A percentile compares a stretch with the other conserved stretches of the same genome.
Conservation (phyloP, 164 flowering plant species). For the Chimonanthus praecox region DNA sequence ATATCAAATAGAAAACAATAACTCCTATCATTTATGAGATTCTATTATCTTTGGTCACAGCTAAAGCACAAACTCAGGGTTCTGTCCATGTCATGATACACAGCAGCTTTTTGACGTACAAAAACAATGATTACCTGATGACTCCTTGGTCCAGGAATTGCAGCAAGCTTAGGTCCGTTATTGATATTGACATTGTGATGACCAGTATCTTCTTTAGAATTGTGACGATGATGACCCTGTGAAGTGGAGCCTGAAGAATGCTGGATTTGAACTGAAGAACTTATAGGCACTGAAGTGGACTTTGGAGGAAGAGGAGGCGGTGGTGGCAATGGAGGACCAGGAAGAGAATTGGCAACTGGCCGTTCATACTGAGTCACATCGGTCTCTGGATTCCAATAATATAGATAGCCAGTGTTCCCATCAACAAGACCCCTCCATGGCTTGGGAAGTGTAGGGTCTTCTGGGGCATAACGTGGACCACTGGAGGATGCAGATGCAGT, state of each 20-base stretch:
- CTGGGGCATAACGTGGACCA: constrained; percentile 76
- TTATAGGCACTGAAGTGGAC: constrained; percentile 29
- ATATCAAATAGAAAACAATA: too few relatives aligned
- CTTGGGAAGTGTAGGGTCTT: constrained; percentile 85
- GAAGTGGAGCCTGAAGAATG: constrained; percentile 22
- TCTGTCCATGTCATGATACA: too few relatives aligned
- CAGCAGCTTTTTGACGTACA: too few relatives aligned
- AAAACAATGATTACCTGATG: neutral
- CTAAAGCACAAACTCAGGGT: too few relatives aligned
- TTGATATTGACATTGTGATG: constrained; percentile 31
- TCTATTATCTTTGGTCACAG: too few relatives aligned
- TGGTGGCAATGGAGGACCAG: constrained; percentile 1
- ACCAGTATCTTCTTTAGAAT: constrained; percentile 28
- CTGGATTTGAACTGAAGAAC: constrained; percentile 54
- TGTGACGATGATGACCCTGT: constrained; percentile 24
- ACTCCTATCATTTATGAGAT: too few relatives aligned
- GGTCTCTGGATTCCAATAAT: constrained; percentile 94
- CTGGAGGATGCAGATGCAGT: constrained; percentile 35
- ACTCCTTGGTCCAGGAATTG: constrained; percentile 4
- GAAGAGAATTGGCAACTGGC: constrained; percentile 33
- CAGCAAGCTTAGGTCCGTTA: constrained; percentile 29
- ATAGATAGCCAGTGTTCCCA: constrained; percentile 79
- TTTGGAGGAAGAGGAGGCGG: constrained; percentile 24
- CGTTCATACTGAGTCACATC: constrained; percentile 92
- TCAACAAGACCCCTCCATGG: constrained; percentile 96